Base-by-base conservation (phyloP, 345 rosid species). In the Sisymbrium altissimum region DNA sequence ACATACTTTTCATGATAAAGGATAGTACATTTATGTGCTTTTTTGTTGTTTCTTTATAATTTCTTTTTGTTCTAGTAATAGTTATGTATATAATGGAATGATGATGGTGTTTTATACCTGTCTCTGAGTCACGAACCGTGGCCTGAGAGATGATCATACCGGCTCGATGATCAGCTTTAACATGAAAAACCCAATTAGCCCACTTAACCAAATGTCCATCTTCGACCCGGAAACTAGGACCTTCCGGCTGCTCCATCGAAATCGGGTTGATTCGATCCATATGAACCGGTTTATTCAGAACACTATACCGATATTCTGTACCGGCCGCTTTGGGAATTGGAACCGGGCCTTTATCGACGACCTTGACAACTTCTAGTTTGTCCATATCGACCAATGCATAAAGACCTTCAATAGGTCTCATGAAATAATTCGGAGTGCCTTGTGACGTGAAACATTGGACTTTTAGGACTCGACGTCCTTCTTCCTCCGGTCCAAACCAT, bases 401-500 rank as follows among this genome's bases (percentile, higher is more conserved):
- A 35, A 58, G 64, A 35, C 64, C 64, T 58, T 58, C 64, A 15
- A 58, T 18, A 25, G 64, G 64, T 58, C 64, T 35, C 64, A 58
- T 58, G 44, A 35, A 58, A 18, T 35, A 58, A 3, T 58, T 58
- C 3, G 43, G 44, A 35, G 64, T 58, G 44, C 18, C 64, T 58
- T 58, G 15, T 36, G n/a, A 35, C 4, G 64, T 35, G 27, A 4
- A 58, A 58, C 64, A 58, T 35, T 58, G 64, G 43, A 58, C 43
- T 18, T 18, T 58, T 35, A 35, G 25, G 29, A 58, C 11, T 35
- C 64, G 64, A 35, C 64, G 64, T 35, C 64, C 64, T 35, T 57
- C 63, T 57, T 58, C 64, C n/a, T 58, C 64, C 64, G 44, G 64
- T 58, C 64, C 64, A 18, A 10, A 58, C 64, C 64, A 58, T 35